Evolutionary conservation across 306 rosid species (phyloP).

Genomic region (Astragalus membranaceus): DNA sequence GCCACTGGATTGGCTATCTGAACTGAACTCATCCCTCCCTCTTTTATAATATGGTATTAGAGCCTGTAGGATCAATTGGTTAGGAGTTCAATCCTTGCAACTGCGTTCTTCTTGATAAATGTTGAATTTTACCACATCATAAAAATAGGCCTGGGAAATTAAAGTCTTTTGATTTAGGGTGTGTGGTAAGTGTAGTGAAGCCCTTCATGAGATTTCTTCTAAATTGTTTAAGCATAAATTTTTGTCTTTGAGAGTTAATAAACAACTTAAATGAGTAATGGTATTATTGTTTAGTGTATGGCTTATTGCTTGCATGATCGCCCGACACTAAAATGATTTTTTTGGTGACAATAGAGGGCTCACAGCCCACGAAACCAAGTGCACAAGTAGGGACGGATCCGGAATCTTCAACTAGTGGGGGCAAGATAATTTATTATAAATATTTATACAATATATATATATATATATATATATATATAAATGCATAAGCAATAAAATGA

Average conservation of each 20-base stretch:
- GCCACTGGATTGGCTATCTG: not conserved
- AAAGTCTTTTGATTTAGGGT: not conserved
- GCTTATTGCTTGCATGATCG: slow-evolving; percentile 1
- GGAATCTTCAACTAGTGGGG: too few species aligned
- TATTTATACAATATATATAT: too few species aligned
- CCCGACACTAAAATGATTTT: not conserved
- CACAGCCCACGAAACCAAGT: too few species aligned
- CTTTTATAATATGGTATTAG: not conserved
- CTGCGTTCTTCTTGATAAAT: not conserved
- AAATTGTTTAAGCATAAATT: not conserved
- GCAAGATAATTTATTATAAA: too few species aligned
- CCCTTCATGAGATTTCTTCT: not conserved
- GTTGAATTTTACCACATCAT: not conserved
- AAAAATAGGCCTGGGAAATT: not conserved
- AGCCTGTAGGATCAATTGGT: not conserved
- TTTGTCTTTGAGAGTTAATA: not conserved
- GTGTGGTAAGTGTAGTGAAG: not conserved
- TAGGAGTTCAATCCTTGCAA: not conserved
- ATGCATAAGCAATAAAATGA: slow-evolving; percentile 16
- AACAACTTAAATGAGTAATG: not conserved
- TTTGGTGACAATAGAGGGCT: too few species aligned
- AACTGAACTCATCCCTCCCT: not conserved
- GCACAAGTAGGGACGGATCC: too few species aligned
- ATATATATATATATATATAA: too few species aligned
- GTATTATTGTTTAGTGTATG: not conserved